These are phyloP conservation scores for Kwoniella europaea DNA, from an alignment of 768 basidiomycete species.

Conservation along the genomic window DNA sequence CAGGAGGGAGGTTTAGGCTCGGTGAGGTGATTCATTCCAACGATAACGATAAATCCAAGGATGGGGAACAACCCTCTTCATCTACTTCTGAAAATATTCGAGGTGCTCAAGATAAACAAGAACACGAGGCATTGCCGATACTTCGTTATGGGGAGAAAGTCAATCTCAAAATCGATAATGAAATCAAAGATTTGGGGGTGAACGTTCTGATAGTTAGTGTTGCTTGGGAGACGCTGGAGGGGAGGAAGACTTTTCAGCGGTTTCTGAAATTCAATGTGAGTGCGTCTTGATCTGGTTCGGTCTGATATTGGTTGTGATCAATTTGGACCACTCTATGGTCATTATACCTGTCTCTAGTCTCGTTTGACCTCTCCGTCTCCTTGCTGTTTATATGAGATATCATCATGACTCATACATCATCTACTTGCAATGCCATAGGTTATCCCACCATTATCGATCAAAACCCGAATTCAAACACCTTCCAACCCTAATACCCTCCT, in stretches of 20 bases:
- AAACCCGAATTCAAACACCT: conserved; percentile 85
- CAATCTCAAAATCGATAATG: conserved; percentile 75
- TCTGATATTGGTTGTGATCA: no score
- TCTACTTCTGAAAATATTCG: no score
- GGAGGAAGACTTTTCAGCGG: conserved; percentile 69
- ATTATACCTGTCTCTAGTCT: no score
- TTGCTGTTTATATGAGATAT: background rate
- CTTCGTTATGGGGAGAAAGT: conserved; percentile 66
- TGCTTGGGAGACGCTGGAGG: conserved; percentile 71
- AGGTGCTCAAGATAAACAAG: background rate
- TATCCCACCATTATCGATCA: conserved; percentile 91
- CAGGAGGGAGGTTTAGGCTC: conserved; percentile 64
- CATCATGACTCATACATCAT: background rate
- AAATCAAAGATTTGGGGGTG: conserved; percentile 91
- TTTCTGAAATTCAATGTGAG: conserved; percentile 90
- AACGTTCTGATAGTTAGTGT: conserved; percentile 87
- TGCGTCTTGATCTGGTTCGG: conserved; percentile 20
- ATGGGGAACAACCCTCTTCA: no score
- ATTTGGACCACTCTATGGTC: no score
- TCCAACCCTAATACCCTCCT: conserved; percentile 74
- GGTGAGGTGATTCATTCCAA: conserved; percentile 44
- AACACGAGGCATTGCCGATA: conserved; percentile 61
- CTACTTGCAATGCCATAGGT: conserved; percentile 64
- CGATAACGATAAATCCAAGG: background rate
- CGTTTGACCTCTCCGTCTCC: no score